Conservation (phyloP, 2,329 filamentous ascomycete species). For the Xylariales sp. region DNA sequence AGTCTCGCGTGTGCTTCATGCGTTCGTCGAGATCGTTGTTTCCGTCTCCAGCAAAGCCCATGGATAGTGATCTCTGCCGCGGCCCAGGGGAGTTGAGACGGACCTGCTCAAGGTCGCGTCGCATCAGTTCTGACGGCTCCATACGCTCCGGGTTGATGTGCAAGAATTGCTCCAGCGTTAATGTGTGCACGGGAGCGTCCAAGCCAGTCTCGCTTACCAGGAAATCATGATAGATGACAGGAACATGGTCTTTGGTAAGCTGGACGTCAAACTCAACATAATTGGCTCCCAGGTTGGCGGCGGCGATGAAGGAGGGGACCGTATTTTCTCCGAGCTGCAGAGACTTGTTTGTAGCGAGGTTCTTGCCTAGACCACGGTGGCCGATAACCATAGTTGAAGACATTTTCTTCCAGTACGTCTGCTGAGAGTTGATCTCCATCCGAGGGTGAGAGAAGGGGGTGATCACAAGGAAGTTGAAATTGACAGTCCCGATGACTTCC, state of each 20-base stretch:
- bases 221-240: conserved; percentile 98
- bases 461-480: conserved; percentile 95
- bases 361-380: conserved; percentile 80
- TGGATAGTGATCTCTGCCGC: conserved; percentile 49
- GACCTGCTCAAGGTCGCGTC: conserved; percentile 21
- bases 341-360: conserved; percentile 75
- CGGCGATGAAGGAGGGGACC: conserved; percentile 90
- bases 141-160: conserved; percentile 67
- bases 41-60: conserved; percentile 44
- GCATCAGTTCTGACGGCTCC: conserved; percentile 28
- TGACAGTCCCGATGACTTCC: conserved; percentile 89
- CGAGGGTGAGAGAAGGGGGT: conserved; percentile 92
- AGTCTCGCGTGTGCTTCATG: conserved; percentile 96
- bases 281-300: conserved; percentile 81
- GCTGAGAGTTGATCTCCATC: conserved; percentile 83
- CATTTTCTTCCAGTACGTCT: conserved; percentile 95
- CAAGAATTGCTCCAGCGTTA: conserved; percentile 93
- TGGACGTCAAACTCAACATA: conserved; percentile 84
- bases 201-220: conserved; percentile 96
- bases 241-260: conserved; percentile 96
- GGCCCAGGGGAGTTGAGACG: conserved; percentile 25
- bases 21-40: conserved; percentile 59
- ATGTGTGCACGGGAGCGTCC: conserved; percentile 89
- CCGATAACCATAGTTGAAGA: conserved; percentile 79
- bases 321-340: conserved; percentile 96